A percentile compares a stretch with the other conserved stretches of the same genome.
Conservation (phyloP, 306 rosid genomes). For the Cicer arietinum region DNA sequence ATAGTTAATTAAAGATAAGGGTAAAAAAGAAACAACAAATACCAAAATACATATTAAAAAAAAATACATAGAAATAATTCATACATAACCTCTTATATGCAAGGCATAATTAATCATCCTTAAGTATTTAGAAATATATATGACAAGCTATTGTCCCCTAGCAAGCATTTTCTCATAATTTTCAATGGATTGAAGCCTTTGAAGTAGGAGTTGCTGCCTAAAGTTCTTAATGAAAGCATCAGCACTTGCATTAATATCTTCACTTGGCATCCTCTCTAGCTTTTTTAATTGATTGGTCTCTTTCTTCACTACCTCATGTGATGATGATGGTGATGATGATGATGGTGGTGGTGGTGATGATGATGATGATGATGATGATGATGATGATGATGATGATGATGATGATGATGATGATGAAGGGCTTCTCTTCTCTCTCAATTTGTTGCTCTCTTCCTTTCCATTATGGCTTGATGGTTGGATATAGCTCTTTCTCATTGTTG, state of each 20-base stretch:
- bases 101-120: neutral
- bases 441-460: slow-evolving; percentile 35
- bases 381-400: neutral
- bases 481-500: slow-evolving; percentile 48
- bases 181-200: slow-evolving; percentile 86
- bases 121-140: neutral
- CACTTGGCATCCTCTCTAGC: slow-evolving; percentile 61
- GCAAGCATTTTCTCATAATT: slow-evolving; percentile 70
- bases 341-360: neutral
- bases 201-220: slow-evolving; percentile 76
- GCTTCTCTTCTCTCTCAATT: slow-evolving; percentile 44
- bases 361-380: slow-evolving; percentile 9
- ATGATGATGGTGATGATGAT: slow-evolving; percentile 18
- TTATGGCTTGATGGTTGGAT: slow-evolving; percentile 31
- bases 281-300: slow-evolving; percentile 42
- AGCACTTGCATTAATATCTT: slow-evolving; percentile 76
- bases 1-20: neutral
- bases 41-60: neutral
- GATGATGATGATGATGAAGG: slow-evolving; percentile 1
- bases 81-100: neutral
- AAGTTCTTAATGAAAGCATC: slow-evolving; percentile 89
- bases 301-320: slow-evolving; percentile 41
- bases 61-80: neutral
- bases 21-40: neutral
- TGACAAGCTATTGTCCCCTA: slow-evolving; percentile 50